phyloP scores from a whole-genome alignment of 2,329 filamentous ascomycete genomes.

The Penicillium sp. region DNA sequence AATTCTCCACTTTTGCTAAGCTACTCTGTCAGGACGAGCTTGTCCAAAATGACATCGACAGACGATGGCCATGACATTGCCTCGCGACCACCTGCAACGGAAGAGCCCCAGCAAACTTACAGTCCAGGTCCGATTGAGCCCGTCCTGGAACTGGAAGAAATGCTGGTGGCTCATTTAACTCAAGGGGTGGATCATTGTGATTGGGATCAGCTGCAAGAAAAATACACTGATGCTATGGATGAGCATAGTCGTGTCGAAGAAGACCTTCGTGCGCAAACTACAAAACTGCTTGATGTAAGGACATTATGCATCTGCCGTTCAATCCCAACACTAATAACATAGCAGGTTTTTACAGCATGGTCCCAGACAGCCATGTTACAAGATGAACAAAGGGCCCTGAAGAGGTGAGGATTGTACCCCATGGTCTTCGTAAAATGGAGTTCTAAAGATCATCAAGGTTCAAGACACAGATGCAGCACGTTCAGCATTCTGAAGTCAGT shows the following conservation, averaged over 20 bases:
- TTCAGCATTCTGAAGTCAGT: slow-evolving; percentile 70
- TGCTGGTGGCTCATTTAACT: slow-evolving; percentile 39
- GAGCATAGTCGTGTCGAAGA: slow-evolving; percentile 65
- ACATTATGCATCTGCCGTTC: neutral
- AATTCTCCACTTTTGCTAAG: neutral
- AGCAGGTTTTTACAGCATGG: slow-evolving; percentile 78
- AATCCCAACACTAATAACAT: neutral
- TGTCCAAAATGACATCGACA: neutral
- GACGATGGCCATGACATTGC: neutral
- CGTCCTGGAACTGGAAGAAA: slow-evolving; percentile 6
- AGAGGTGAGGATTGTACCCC: slow-evolving; percentile 57
- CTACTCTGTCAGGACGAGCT: neutral
- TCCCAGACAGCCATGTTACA: slow-evolving; percentile 68
- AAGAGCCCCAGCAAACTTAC: slow-evolving; percentile 9
- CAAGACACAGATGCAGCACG: slow-evolving; percentile 74
- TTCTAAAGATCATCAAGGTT: slow-evolving; percentile 53
- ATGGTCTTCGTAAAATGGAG: neutral
- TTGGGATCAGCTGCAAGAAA: slow-evolving; percentile 73
- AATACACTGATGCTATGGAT: slow-evolving; percentile 66
- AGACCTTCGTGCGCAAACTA: slow-evolving; percentile 66
- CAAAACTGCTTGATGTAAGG: slow-evolving; percentile 63
- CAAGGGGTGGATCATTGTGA: slow-evolving; percentile 62
- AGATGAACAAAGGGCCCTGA: slow-evolving; percentile 74
- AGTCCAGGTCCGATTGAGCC: slow-evolving; percentile 9
- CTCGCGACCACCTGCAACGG: neutral